phyloP scores from a whole-genome alignment of 2,329 filamentous ascomycete genomes.

The Colletotrichum siamense region DNA sequence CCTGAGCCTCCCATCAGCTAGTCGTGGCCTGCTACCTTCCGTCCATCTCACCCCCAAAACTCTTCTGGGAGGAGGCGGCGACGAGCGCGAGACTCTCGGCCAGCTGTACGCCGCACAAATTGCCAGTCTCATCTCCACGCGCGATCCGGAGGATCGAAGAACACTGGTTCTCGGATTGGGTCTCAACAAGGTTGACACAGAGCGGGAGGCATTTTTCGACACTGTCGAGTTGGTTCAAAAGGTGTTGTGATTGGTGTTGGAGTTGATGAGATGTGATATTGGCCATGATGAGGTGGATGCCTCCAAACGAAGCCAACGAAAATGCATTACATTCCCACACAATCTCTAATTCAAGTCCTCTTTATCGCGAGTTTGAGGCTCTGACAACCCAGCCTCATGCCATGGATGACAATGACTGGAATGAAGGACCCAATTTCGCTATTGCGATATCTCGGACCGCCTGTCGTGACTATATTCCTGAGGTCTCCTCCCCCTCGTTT shows the following conservation, averaged over 20 bases:
- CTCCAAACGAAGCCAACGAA: not conserved
- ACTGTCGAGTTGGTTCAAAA: constrained; percentile 67
- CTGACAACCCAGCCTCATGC: too few species aligned
- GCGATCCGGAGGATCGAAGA: constrained; percentile 68
- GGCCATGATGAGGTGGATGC: not conserved
- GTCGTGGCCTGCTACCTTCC: constrained; percentile 69
- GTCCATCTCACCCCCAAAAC: constrained; percentile 86
- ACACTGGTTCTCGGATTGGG: constrained; percentile 69
- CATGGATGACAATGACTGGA: too few species aligned
- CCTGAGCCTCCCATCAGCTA: constrained; percentile 56
- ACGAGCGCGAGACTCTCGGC: constrained; percentile 80
- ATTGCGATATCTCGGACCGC: not conserved
- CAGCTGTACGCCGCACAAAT: constrained; percentile 92
- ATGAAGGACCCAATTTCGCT: too few species aligned
- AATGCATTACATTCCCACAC: not conserved
- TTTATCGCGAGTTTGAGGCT: too few species aligned
- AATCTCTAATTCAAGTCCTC: too few species aligned
- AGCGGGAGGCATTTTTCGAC: constrained; percentile 67
- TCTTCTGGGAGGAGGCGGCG: constrained; percentile 81
- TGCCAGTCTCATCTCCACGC: constrained; percentile 77
- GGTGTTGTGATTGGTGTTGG: constrained; percentile 44
- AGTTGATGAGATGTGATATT: not conserved
- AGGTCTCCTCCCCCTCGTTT: not conserved
- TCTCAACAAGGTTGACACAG: constrained; percentile 53
- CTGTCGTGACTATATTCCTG: not conserved